phyloP scores from a whole-genome alignment of 768 basidiomycete genomes.

The Strobilomyces confusus region DNA sequence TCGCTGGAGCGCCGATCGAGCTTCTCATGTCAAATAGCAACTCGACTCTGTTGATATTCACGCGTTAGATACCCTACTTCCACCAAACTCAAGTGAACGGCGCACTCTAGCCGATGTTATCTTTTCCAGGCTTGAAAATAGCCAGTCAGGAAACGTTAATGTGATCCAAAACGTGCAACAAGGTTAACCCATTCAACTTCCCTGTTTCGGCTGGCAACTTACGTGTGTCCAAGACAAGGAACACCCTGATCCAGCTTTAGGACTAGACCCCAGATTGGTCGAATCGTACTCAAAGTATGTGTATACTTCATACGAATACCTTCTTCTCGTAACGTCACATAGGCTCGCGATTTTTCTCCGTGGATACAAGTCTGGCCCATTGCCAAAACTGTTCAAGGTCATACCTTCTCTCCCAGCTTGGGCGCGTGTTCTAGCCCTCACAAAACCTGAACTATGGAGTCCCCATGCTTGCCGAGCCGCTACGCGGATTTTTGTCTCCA shows the following conservation, averaged over 20 bases:
- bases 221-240: conserved; percentile 37
- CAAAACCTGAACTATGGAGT: conserved; percentile 90
- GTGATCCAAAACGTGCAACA: conserved; percentile 59
- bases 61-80: conserved; percentile 77
- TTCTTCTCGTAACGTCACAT: conserved; percentile 8
- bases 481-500: conserved; percentile 93
- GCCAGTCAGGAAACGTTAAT: conserved; percentile 49
- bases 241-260: conserved; percentile 76
- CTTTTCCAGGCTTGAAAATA: conserved; percentile 82
- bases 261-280: conserved; percentile 88
- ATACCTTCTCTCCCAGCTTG: conserved; percentile 93
- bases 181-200: conserved; percentile 34
- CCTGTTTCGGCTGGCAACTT: not conserved
- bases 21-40: conserved; percentile 45
- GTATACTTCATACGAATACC: not conserved
- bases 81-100: conserved; percentile 69
- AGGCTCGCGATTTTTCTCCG: conserved; percentile 85
- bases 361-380: conserved; percentile 88
- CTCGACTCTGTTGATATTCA: conserved; percentile 89
- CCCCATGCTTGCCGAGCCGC: conserved; percentile 94
- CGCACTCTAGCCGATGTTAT: conserved; percentile 96
- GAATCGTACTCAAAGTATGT: conserved; percentile 90
- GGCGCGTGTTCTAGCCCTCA: conserved; percentile 93
- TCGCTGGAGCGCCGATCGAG: conserved; percentile 1
- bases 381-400: conserved; percentile 98